Conservation (phyloP, 208 protist genomes). For the Acanthamoeba castellanii region DNA sequence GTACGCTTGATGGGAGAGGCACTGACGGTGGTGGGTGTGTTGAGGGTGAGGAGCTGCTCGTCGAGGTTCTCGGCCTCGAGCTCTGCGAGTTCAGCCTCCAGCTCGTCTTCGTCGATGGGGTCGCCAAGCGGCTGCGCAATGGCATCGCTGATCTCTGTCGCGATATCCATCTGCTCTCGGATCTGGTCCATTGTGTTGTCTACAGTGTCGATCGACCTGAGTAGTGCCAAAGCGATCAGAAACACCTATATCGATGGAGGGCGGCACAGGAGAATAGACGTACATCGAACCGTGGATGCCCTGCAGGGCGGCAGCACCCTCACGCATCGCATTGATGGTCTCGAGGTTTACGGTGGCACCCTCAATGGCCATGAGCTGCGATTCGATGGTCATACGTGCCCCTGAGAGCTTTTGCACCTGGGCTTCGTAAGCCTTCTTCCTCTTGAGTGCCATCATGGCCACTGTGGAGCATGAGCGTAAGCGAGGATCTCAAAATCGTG, state of each 20-base stretch:
- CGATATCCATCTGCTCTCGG: slow-evolving; percentile 48
- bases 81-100: slow-evolving; percentile 32
- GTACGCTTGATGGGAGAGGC: not conserved
- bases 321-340: slow-evolving; percentile 59
- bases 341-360: slow-evolving; percentile 39
- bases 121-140: slow-evolving; percentile 43
- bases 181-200: slow-evolving; percentile 61
- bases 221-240: not conserved
- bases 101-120: slow-evolving; percentile 28
- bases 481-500: not conserved
- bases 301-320: slow-evolving; percentile 4
- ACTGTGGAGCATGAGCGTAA: not conserved
- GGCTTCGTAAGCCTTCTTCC: slow-evolving; percentile 45
- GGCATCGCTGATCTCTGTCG: slow-evolving; percentile 35
- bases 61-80: slow-evolving; percentile 14
- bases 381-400: not conserved
- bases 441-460: slow-evolving; percentile 46
- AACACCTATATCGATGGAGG: not conserved
- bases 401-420: slow-evolving; percentile 44
- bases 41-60: slow-evolving; percentile 7
- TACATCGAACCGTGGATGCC: slow-evolving; percentile 40
- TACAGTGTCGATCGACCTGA: slow-evolving; percentile 15
- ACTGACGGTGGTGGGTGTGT: not conserved
- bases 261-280: not conserved
- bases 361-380: slow-evolving; percentile 48